These are phyloP conservation scores for Gloeophyllum trabeum DNA, from an alignment of 768 basidiomycete species.

Conservation along the genomic window DNA sequence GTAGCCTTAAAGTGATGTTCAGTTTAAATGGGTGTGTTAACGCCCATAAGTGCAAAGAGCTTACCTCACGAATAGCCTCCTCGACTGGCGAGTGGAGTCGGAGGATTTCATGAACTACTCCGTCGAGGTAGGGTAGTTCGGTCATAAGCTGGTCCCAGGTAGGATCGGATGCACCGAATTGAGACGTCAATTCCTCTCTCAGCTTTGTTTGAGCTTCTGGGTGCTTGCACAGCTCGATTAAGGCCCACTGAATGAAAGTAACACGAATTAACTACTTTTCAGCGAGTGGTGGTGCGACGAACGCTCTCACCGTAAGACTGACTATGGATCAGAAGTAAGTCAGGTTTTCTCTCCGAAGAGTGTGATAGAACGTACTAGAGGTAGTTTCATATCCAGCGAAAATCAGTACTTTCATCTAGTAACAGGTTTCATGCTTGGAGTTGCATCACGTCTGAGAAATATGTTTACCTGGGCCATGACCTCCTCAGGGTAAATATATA, in stretches of 20 bases:
- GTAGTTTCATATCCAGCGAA: constrained; percentile 44
- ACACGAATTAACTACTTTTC: not conserved
- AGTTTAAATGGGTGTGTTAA: no score
- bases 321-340: not conserved
- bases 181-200: constrained; percentile 31
- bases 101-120: no score
- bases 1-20: no score
- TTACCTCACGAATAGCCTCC: no score
- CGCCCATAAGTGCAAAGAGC: no score
- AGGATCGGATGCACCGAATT: constrained; percentile 33
- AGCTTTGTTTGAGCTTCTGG: constrained; percentile 33
- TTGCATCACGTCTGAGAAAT: constrained; percentile 5
- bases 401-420: constrained; percentile 24
- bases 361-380: constrained; percentile 16
- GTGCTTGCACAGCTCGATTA: constrained; percentile 40
- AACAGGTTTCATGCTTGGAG: constrained; percentile 2
- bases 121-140: no score
- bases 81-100: no score
- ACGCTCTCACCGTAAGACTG: constrained; percentile 15
- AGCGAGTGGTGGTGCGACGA: not conserved
- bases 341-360: not conserved
- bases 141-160: no score
- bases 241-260: constrained; percentile 28
- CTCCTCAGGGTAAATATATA: constrained; percentile 27
- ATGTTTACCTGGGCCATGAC: constrained; percentile 25